Base-by-base conservation (phyloP, 2,329 filamentous ascomycete species). In the Fusarium oligoseptatum region DNA sequence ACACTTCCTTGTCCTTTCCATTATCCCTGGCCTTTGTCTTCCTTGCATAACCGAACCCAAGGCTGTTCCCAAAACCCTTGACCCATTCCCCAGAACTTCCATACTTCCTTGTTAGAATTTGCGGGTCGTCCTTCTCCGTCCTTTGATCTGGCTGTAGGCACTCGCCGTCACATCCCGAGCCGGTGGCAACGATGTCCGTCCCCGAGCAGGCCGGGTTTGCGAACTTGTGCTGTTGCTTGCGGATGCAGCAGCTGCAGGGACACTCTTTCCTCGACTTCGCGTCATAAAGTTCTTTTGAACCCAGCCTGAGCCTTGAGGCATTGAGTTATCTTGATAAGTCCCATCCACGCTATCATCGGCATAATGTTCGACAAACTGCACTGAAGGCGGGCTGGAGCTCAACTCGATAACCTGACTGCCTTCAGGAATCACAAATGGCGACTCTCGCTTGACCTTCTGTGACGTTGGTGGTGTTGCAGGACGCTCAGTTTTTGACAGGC, bases 331-430 rank as follows among this genome's bases (percentile, higher is more conserved):
- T 60, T 76, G 56, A 65, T 79, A 75, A n/a, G 77, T 75, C 34
- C 67, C 73, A 41, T 78, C 79, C 17, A 71, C 64, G 29, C 66
- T 74, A 29, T 80, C 68, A 12, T 77, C 66, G 2, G 73, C 73
- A 39, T 76, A 76, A 43, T 77, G 45, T 50, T 77, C 76, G 17
- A 52, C 55, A 61, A 72, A 74, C 20, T 71, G 69, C 32, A 67
- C 66, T 22, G 74, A 73, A 39, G 61, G 45, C 4, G 79, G 72
- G 60, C 78, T 81, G 9, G 81, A 83, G 41, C 76, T 79, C 45
- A 83, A 32, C 17, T 78, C 69, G 27, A 84, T 79, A 36, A 82
- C 77, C 67, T 83, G 80, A 27, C 77, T 82, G 6, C 79, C 80
- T n/a, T 77, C 73, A 8, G 78, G 81, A 32, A 80, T 50, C 22